Base-by-base conservation (phyloP, 2,329 filamentous ascomycete species). In the Clarireedia homoeocarpa region DNA sequence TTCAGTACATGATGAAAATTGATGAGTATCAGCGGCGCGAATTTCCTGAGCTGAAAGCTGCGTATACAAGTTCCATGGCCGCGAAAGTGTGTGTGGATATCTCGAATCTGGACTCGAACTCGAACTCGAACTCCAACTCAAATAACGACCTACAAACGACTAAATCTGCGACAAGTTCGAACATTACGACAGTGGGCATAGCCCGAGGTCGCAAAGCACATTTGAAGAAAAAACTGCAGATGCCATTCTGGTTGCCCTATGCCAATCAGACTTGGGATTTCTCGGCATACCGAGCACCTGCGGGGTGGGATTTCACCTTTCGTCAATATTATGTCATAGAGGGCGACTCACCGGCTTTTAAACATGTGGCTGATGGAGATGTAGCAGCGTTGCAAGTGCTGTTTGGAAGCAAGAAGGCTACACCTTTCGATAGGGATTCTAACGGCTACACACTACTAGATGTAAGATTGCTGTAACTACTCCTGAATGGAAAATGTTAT, bases 321-420 rank as follows among this genome's bases (percentile, higher is more conserved):
- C 27, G 45, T n/a, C 24, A 48, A 30, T 48, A 48, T 15, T 48
- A 48, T 27, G n/a, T 15, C n/a, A 6, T 48, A 9, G 15, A 48
- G 3, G 0, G 2, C 0, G 2, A 6, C 17, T 34, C 46, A 0
- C 46, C 46, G 15, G 6, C 26, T 17, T 17, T 2, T 14, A 1
- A 2, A 20, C 4, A n/a, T 17, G 27, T 20, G 4, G n/a, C 0
- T 4, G 0, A 15, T 34, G 27, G 27, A 12, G n/a, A 48, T 34
- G 2, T 48, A 34, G 10, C 15, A 17, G 26, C 12, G 10, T 2
- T 48, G 6, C 46, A 48, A 30, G 15, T 2, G 5, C 17, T 48
- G 12, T 48, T 48, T 10, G 12, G 5, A 20, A 10, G 14, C 4
- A 34, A 34, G 17, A 30, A 34, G 15, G 46, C 46, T 12, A 48